Base-by-base conservation (phyloP, 345 rosid species). In the Litchi chinensis region DNA sequence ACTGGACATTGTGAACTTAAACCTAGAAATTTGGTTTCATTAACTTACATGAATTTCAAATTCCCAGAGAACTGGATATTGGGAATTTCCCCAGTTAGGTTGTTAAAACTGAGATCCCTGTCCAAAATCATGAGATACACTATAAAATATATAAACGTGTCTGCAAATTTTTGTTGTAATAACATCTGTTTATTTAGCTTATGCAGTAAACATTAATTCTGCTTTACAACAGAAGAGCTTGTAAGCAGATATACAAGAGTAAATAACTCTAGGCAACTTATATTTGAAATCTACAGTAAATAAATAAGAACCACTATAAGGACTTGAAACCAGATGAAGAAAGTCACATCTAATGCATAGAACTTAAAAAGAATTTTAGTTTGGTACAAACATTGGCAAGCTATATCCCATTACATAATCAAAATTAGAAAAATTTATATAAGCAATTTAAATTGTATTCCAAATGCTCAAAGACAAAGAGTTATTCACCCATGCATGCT, bases 91-190 rank as follows among this genome's bases (percentile, higher is more conserved):
- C 83, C 86, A 46, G 12, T 41, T 62, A 83, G 54, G 22, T 32
- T 32, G 74, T 83, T 83, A 73, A 83, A 83, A 74, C 83, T 83
- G 54, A 83, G 81, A 70, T 83, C 83, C 60, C 86, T 83, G 40
- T 73, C 63, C 70, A 68, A 73, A 73, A 57, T 32, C 44, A 64
- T 5, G 3, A 68, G 8, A 40, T 60, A 75, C 8, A 9, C 16
- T 28, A 12, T 59, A 75, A 32, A 63, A 8, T 16, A 10, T 28
- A 68, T 4, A 3, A 19, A 19, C 16, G n/a, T 68, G 26, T 40
- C 12, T 37, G 44, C 2, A 65, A 12, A 32, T 28, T 12, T 64
- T 10, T 4, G 56, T 13, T 13, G 56, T 50, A 12, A 50, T 16
- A 13, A 13, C 18, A 50, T 50, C 56, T 50, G 56, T 16, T 3